These are phyloP conservation scores for Vigna mungo DNA, from an alignment of 306 rosid species.

Conservation along the genomic window DNA sequence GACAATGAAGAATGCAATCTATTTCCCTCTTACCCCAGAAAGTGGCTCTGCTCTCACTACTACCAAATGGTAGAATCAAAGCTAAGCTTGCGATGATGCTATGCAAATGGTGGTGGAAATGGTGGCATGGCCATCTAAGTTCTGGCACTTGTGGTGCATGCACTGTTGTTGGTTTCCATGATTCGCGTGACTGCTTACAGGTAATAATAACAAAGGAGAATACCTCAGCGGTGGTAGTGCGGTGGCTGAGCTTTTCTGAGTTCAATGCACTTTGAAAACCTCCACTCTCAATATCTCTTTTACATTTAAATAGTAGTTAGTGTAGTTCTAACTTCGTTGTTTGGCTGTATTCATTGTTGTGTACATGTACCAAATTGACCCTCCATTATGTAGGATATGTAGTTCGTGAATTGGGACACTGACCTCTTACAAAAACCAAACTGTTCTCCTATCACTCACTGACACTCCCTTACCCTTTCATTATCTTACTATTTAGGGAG, in stretches of 20 bases:
- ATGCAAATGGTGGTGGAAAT: conserved; percentile 35
- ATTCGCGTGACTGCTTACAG: conserved; percentile 43
- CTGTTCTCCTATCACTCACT: conserved; percentile 2
- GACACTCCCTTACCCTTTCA: not conserved
- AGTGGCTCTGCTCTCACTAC: conserved; percentile 32
- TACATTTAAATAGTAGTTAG: conserved; percentile 46
- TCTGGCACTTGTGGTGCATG: conserved; percentile 38
- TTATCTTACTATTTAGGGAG: conserved; percentile 37
- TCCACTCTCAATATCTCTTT: conserved; percentile 19
- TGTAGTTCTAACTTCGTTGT: conserved; percentile 39
- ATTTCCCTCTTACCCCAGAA: conserved; percentile 51
- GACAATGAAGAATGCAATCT: conserved; percentile 24
- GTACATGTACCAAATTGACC: conserved; percentile 52
- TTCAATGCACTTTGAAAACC: conserved; percentile 56
- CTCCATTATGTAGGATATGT: conserved; percentile 36
- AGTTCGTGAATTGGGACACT: conserved; percentile 19
- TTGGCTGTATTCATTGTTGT: conserved; percentile 43
- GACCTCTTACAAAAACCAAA: conserved; percentile 15
- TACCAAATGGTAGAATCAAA: conserved; percentile 26
- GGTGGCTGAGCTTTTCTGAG: conserved; percentile 46
- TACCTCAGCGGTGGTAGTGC: conserved; percentile 40
- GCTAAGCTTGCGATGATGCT: too few relatives aligned
- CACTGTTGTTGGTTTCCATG: conserved; percentile 56
- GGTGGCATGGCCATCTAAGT: conserved; percentile 36
- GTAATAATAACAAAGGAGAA: conserved; percentile 43